Evolutionary conservation across 352 stramenopile species (phyloP).

Genomic region (Aphanomyces invadans): DNA sequence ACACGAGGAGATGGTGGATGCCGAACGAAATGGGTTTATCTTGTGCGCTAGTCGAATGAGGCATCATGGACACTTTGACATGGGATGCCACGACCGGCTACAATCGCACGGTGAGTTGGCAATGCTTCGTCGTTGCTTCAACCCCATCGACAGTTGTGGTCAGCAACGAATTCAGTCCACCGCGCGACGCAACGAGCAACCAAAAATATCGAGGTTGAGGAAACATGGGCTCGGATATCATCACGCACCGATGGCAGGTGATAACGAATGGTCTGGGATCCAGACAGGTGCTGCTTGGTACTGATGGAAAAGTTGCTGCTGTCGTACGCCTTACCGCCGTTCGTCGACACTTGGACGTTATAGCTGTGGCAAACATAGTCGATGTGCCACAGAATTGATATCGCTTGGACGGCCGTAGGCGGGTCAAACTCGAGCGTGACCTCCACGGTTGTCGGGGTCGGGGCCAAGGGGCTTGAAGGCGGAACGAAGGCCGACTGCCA

Average conservation of each 20-base stretch:
- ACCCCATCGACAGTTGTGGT: too few species aligned
- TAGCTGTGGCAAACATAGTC: conserved; percentile 36
- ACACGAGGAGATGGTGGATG: conserved; percentile 43
- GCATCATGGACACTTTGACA: conserved; percentile 1
- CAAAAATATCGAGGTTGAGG: too few species aligned
- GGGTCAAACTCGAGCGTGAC: conserved; percentile 46
- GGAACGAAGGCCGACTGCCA: conserved; percentile 35
- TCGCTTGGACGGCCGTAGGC: conserved; percentile 35
- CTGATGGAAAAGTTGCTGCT: conserved; percentile 47
- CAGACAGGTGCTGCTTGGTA: too few species aligned
- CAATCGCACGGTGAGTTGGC: not conserved
- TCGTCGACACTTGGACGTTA: conserved; percentile 39
- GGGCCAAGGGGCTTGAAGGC: too few species aligned
- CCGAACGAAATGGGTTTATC: conserved; percentile 38
- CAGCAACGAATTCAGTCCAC: too few species aligned
- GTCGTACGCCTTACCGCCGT: conserved; percentile 37
- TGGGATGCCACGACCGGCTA: not conserved
- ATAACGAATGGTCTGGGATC: too few species aligned
- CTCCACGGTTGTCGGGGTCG: conserved; percentile 13
- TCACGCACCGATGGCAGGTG: not conserved
- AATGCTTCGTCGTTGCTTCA: too few species aligned
- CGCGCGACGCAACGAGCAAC: too few species aligned
- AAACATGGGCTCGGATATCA: too few species aligned
- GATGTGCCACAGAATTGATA: conserved; percentile 43
- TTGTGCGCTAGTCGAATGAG: not conserved